Percentiles rank a stretch among this genome's conserved stretches.
phyloP scores from a whole-genome alignment of 164 flowering plant species.

The Magnolia officinalis region DNA sequence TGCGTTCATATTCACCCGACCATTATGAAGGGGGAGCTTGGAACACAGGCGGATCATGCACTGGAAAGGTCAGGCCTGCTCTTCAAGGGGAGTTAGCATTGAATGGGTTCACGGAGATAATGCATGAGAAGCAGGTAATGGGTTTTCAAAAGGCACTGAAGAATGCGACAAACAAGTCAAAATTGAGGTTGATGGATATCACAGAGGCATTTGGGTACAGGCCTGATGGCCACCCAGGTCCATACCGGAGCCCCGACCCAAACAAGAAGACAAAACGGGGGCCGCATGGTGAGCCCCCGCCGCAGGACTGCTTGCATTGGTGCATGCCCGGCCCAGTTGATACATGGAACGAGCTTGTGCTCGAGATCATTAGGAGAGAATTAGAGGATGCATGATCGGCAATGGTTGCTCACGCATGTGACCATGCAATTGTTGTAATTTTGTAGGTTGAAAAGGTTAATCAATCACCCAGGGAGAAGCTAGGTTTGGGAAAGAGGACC shows the following conservation, averaged over 20 bases:
- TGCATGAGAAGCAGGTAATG: slow-evolving; percentile 73
- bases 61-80: slow-evolving; percentile 72
- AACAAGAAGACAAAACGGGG: slow-evolving; percentile 81
- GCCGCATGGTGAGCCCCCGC: slow-evolving; percentile 84
- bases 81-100: slow-evolving; percentile 46
- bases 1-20: slow-evolving; percentile 87
- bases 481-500: neutral
- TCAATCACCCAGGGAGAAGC: neutral
- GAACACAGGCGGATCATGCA: slow-evolving; percentile 98
- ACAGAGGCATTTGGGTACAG: slow-evolving; percentile 70
- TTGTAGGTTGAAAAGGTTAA: neutral
- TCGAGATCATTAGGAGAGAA: slow-evolving; percentile 70
- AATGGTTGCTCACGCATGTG: neutral
- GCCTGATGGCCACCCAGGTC: slow-evolving; percentile 96
- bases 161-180: slow-evolving; percentile 49
- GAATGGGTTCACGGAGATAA: slow-evolving; percentile 70
- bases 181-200: slow-evolving; percentile 75
- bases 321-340: slow-evolving; percentile 99
- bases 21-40: slow-evolving; percentile 96
- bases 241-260: slow-evolving; percentile 81
- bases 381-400: slow-evolving; percentile 28
- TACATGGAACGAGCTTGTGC: slow-evolving; percentile 91
- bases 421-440: slow-evolving; percentile 8
- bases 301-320: slow-evolving; percentile 99
- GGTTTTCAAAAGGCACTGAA: slow-evolving; percentile 62